A percentile compares a stretch with the other conserved stretches of the same genome.
Evolutionary conservation across 306 rosid species (phyloP).

Genomic region (Rosa persica): DNA sequence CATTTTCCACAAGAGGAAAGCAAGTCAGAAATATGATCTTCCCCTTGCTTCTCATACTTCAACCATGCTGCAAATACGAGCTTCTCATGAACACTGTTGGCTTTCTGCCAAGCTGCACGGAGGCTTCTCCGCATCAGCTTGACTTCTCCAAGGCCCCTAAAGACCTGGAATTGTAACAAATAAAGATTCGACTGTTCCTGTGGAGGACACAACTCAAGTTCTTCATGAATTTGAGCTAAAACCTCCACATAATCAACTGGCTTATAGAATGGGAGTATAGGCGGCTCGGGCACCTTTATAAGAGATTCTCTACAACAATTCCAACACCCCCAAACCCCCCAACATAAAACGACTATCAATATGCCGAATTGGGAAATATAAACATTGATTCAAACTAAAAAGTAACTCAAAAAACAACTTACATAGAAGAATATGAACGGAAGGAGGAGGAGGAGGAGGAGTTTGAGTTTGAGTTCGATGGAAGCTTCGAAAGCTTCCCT

Average conservation of each 20-base stretch:
- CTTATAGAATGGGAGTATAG: slow-evolving; percentile 68
- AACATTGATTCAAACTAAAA: slow-evolving; percentile 10
- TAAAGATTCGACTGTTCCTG: slow-evolving; percentile 72
- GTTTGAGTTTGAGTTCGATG: slow-evolving; percentile 47
- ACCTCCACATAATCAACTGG: slow-evolving; percentile 85
- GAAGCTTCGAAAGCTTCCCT: slow-evolving; percentile 69
- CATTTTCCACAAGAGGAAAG: slow-evolving; percentile 68
- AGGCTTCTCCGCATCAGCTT: slow-evolving; percentile 91
- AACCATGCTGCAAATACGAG: slow-evolving; percentile 88
- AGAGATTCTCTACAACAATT: slow-evolving; percentile 72
- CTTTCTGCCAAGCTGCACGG: slow-evolving; percentile 80
- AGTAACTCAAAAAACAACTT: slow-evolving; percentile 28
- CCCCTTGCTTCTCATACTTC: slow-evolving; percentile 88
- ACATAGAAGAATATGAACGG: slow-evolving; percentile 72
- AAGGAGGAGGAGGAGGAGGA: background rate
- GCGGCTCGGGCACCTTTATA: slow-evolving; percentile 81
- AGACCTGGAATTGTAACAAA: slow-evolving; percentile 80
- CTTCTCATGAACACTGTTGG: slow-evolving; percentile 70
- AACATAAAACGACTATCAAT: background rate
- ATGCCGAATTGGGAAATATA: background rate
- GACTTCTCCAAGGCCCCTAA: slow-evolving; percentile 81
- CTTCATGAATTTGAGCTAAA: slow-evolving; percentile 94
- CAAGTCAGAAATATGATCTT: slow-evolving; percentile 65
- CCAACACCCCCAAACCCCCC: slow-evolving; percentile 19
- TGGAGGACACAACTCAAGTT: slow-evolving; percentile 73